These are phyloP conservation scores for Solanum stenotomum DNA, from an alignment of 257 asterid species.

Conservation along the genomic window DNA sequence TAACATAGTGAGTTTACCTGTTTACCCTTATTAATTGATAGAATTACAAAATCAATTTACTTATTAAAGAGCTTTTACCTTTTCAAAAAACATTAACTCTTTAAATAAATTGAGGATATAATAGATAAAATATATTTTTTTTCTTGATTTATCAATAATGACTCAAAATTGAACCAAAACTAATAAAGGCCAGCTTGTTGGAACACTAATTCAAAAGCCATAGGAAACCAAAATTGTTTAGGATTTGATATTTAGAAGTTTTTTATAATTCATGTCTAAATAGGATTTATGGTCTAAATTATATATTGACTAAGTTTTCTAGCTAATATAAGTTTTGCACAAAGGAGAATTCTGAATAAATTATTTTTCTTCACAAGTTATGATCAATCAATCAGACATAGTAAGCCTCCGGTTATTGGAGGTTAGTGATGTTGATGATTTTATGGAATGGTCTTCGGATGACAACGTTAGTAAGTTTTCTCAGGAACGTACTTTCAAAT, in stretches of 20 bases:
- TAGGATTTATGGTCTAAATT: neutral
- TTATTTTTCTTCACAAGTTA: neutral
- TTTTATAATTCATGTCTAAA: neutral
- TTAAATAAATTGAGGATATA: no score
- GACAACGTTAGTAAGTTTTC: conserved; percentile 48
- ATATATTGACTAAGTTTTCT: neutral
- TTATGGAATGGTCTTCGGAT: conserved; percentile 41
- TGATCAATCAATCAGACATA: conserved; percentile 13
- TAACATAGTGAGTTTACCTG: no score
- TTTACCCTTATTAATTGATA: no score
- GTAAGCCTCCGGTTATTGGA: conserved; percentile 38
- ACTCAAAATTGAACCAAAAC: no score
- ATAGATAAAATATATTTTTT: no score
- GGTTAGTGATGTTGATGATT: conserved; percentile 46
- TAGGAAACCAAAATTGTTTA: neutral
- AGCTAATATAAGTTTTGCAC: neutral
- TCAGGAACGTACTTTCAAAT: conserved; percentile 38
- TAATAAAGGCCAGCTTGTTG: neutral
- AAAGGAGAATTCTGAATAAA: neutral
- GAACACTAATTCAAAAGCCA: neutral
- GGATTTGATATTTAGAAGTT: neutral
- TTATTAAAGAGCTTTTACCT: no score
- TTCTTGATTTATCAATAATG: no score
- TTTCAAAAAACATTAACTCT: no score
- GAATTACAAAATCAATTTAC: no score